Evolutionary conservation across 1,284 basidiomycete genomes (phyloP).

Genomic region (Cutaneotrichosporon arboriforme): DNA sequence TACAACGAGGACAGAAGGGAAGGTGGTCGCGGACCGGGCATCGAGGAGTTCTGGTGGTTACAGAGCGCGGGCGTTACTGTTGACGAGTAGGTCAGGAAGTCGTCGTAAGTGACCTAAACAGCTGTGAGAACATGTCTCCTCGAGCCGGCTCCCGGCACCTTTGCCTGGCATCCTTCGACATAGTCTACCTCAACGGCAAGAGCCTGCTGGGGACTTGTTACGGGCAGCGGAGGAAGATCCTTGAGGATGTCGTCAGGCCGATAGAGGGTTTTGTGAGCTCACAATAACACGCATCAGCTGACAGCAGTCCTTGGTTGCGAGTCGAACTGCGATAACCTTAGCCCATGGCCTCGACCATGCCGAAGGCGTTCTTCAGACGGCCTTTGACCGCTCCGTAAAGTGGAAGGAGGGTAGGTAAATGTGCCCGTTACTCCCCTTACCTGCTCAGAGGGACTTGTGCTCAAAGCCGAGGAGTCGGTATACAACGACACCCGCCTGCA

Average conservation of each 20-base stretch:
- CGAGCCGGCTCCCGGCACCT: constrained; percentile 53
- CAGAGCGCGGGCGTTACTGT: constrained; percentile 31
- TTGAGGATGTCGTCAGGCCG: constrained; percentile 57
- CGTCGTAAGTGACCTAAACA: background rate
- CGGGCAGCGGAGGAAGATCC: constrained; percentile 54
- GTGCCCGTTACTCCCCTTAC: background rate
- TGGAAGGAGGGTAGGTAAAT: constrained; percentile 2
- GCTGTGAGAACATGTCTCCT: constrained; percentile 31
- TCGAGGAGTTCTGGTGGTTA: constrained; percentile 52
- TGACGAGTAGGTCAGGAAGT: background rate
- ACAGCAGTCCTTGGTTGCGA: constrained; percentile 50
- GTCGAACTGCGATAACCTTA: constrained; percentile 51
- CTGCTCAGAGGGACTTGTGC: constrained; percentile 57
- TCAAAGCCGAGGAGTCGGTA: constrained; percentile 63
- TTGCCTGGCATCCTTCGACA: constrained; percentile 76
- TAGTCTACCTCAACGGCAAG: constrained; percentile 60
- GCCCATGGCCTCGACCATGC: background rate
- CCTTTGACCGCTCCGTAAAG: background rate
- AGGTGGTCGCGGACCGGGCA: constrained; percentile 38
- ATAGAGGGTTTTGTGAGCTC: constrained; percentile 55
- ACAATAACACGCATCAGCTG: background rate
- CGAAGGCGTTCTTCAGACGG: constrained; percentile 1
- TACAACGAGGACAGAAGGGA: constrained; percentile 55
- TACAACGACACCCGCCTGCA: constrained; percentile 61
- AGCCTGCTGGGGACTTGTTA: constrained; percentile 60